Percentiles rank a stretch among this genome's conserved stretches.
Conservation (phyloP, 2,329 filamentous ascomycete genomes). For the Didymellaceae sp. region DNA sequence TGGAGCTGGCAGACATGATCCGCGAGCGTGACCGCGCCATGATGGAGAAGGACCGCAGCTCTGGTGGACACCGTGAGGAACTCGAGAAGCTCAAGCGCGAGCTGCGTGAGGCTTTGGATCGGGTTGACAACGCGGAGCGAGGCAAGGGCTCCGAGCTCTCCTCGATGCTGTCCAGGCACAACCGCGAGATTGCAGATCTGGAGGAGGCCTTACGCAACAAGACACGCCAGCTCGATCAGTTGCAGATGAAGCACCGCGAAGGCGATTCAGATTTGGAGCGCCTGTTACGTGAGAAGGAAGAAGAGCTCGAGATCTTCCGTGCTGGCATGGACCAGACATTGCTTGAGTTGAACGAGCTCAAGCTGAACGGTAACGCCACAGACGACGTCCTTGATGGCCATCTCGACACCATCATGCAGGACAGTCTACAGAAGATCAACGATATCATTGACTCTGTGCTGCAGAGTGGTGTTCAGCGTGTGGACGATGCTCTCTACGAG, state of each 20-base stretch:
- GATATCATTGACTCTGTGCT: slow-evolving; percentile 97
- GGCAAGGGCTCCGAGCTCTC: slow-evolving; percentile 95
- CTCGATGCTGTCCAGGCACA: slow-evolving; percentile 92
- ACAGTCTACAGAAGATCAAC: slow-evolving; percentile 91
- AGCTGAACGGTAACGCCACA: slow-evolving; percentile 64
- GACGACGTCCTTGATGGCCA: slow-evolving; percentile 86
- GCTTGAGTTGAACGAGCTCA: slow-evolving; percentile 88
- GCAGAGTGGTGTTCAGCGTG: slow-evolving; percentile 88
- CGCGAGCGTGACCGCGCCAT: slow-evolving; percentile 91
- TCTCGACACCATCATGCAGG: slow-evolving; percentile 85
- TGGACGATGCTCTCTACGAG: slow-evolving; percentile 96
- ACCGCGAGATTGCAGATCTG: slow-evolving; percentile 94
- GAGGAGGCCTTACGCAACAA: slow-evolving; percentile 91
- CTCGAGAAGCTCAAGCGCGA: slow-evolving; percentile 94
- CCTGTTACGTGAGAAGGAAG: slow-evolving; percentile 89
- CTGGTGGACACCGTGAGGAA: slow-evolving; percentile 88
- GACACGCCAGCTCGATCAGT: slow-evolving; percentile 83
- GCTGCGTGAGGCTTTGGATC: slow-evolving; percentile 87
- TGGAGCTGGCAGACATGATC: slow-evolving; percentile 99
- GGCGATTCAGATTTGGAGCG: slow-evolving; percentile 86
- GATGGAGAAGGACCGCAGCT: slow-evolving; percentile 89
- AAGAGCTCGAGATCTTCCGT: slow-evolving; percentile 97
- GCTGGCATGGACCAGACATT: slow-evolving; percentile 96
- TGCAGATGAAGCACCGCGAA: slow-evolving; percentile 77
- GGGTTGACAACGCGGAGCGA: slow-evolving; percentile 88